Evolutionary conservation across 208 protist species (phyloP), one percentile per base, ranked within the genome.

Genomic region (Sergeia podlipaevii): DNA sequence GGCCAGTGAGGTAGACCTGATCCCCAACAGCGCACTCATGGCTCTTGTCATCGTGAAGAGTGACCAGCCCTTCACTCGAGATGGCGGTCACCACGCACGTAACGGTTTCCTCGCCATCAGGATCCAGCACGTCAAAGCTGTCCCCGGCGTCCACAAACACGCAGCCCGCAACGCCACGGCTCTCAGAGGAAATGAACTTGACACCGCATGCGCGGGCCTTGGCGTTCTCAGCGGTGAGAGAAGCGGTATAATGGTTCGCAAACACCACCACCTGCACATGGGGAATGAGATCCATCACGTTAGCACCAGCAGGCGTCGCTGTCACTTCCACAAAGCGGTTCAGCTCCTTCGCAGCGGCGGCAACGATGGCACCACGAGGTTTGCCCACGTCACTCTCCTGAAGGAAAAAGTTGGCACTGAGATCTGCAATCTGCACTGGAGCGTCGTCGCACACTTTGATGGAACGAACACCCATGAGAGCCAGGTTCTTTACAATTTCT

Each of bases 401-500:
- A 10, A 87, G 30, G 45, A 94, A 95, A 50, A 97, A 97, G 66
- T 92, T 89, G 0, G 77, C 91, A 63, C 82, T 63, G 13, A 92
- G 58, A 56, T 97, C 89, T n/a, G 41, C 60, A 7, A 71, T 37
- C 2, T 48, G 44, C 4, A 82, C 53, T 0, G 51, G 27, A 2
- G 60, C 59, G 39, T 66, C 43, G 47, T 97, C 92, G 13, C 77
- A 53, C 24, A 97, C 46, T 37, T 39, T 64, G 7, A 97, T 71
- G 18, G 70, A 74, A 23, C 70, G 62, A 17, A 97, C 89, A 6
- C 89, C 88, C 15, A 88, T 91, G 37, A 97, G 77, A 7, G 81
- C 69, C 21, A 97, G 44, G 59, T 96, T 97, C 51, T 97, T 97
- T 29, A 95, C 77, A 23, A 97, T 77, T 70, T 97, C 91, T 17